A percentile compares a stretch with the other conserved stretches of the same genome.
Evolutionary conservation across 805 yeast species (phyloP).

Genomic region (Barnettozyma botsteinii): DNA sequence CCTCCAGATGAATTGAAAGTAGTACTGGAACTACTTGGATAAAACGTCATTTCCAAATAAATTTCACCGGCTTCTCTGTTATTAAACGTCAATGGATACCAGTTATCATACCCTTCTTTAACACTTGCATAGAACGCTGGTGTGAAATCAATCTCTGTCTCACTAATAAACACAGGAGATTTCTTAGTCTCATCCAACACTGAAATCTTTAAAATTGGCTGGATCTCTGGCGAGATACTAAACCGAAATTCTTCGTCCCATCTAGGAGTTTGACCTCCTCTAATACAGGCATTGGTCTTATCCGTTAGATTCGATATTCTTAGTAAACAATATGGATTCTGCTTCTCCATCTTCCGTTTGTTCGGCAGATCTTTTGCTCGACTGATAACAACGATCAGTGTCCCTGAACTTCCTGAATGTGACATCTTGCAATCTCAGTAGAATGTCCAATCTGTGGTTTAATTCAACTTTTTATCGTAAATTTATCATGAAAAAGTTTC

Average conservation of each 20-base stretch:
- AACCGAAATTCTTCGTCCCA: constrained; percentile 79
- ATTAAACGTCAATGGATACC: constrained; percentile 69
- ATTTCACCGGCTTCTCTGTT: constrained; percentile 82
- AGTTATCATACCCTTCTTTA: constrained; percentile 73
- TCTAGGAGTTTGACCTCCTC: constrained; percentile 93
- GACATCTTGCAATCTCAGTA: constrained; percentile 13
- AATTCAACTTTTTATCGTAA: too few species aligned
- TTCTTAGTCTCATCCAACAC: constrained; percentile 80
- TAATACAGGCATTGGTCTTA: constrained; percentile 64
- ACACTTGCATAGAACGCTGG: constrained; percentile 62
- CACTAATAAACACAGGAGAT: constrained; percentile 85
- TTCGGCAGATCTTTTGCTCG: constrained; percentile 86
- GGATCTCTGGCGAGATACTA: constrained; percentile 55
- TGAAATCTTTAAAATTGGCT: constrained; percentile 60
- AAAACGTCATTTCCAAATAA: constrained; percentile 87
- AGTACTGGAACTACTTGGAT: constrained; percentile 42
- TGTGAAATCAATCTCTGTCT: constrained; percentile 69
- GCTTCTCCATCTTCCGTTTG: constrained; percentile 81
- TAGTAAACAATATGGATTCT: constrained; percentile 83
- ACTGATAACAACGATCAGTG: constrained; percentile 67
- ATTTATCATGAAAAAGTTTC: too few species aligned
- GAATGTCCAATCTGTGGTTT: too few species aligned
- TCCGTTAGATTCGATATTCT: constrained; percentile 79
- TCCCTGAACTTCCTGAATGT: constrained; percentile 36
- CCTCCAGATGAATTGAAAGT: constrained; percentile 4